Evolutionary conservation across 2,329 filamentous ascomycete species (phyloP).

Genomic region (Metarhizium guizhouense): DNA sequence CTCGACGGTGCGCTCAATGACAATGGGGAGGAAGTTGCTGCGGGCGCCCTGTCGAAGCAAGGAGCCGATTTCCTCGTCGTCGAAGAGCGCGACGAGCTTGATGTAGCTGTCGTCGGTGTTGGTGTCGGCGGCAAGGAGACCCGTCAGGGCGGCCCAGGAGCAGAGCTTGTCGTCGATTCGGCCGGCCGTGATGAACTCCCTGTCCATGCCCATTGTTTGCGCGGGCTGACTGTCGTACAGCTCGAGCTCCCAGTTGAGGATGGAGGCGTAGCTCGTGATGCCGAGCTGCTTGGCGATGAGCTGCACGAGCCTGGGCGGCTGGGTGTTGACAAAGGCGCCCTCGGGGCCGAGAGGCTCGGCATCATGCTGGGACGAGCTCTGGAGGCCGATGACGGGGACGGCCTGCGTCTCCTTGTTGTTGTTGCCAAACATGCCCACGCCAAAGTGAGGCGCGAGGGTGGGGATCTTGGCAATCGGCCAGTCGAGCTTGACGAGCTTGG

Average conservation of each 20-base stretch:
- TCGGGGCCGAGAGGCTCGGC: constrained; percentile 45
- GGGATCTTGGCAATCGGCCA: constrained; percentile 93
- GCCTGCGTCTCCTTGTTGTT: constrained; percentile 87
- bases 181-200: constrained; percentile 90
- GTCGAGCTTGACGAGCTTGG: constrained; percentile 78
- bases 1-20: constrained; percentile 76
- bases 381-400: constrained; percentile 86
- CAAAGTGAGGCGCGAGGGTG: constrained; percentile 90
- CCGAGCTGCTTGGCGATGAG: constrained; percentile 73
- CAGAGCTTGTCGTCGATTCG: constrained; percentile 97
- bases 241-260: constrained; percentile 95
- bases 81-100: constrained; percentile 89
- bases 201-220: constrained; percentile 72
- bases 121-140: constrained; percentile 58
- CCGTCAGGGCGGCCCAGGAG: constrained; percentile 84
- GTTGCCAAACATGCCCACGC: constrained; percentile 57
- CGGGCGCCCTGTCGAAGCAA: constrained; percentile 81
- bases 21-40: constrained; percentile 76
- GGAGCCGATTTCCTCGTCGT: constrained; percentile 94
- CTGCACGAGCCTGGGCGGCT: constrained; percentile 77
- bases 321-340: constrained; percentile 69
- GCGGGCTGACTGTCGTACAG: constrained; percentile 87
- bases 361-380: constrained; percentile 49
- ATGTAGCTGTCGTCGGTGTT: constrained; percentile 57
- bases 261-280: constrained; percentile 59